phyloP scores from a whole-genome alignment of 306 rosid genomes.

The Trifolium fragiferum region DNA sequence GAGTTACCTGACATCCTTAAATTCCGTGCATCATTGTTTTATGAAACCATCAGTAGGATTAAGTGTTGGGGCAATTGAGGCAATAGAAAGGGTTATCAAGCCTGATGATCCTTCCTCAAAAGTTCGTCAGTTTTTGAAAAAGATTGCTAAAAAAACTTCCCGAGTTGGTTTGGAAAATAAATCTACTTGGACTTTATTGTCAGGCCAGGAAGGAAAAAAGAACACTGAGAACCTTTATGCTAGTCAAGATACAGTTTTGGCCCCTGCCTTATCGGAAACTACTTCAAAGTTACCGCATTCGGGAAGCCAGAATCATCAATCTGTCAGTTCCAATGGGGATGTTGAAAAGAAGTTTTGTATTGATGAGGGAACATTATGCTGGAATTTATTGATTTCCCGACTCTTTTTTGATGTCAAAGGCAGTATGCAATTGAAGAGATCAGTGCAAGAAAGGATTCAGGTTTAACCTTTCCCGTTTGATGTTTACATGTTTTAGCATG shows the following conservation, averaged over 20 bases:
- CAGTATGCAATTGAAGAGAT: conserved; percentile 60
- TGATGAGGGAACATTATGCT: conserved; percentile 85
- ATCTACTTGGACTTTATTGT: conserved; percentile 53
- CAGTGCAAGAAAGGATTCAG: conserved; percentile 77
- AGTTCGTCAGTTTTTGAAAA: conserved; percentile 74
- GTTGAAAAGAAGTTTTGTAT: conserved; percentile 62
- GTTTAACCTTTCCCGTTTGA: conserved; percentile 49
- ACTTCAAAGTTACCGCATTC: conserved; percentile 48
- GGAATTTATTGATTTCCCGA: conserved; percentile 85
- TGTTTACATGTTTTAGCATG: conserved; percentile 17
- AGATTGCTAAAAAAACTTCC: conserved; percentile 66
- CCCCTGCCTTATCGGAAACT: conserved; percentile 46
- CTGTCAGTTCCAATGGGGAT: conserved; percentile 54
- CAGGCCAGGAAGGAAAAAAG: conserved; percentile 63
- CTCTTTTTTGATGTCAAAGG: conserved; percentile 84
- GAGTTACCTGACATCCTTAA: conserved; percentile 71
- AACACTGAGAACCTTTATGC: conserved; percentile 55
- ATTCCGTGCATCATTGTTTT: conserved; percentile 66
- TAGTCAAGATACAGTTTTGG: conserved; percentile 56
- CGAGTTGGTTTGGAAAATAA: conserved; percentile 69
- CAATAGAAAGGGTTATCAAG: conserved; percentile 58
- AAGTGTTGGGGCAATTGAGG: conserved; percentile 62
- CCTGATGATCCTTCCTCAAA: conserved; percentile 71
- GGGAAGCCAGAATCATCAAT: conserved; percentile 53
- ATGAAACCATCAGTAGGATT: conserved; percentile 69